phyloP scores from a whole-genome alignment of 2,329 filamentous ascomycete species.

The Fusarium staphyleae region DNA sequence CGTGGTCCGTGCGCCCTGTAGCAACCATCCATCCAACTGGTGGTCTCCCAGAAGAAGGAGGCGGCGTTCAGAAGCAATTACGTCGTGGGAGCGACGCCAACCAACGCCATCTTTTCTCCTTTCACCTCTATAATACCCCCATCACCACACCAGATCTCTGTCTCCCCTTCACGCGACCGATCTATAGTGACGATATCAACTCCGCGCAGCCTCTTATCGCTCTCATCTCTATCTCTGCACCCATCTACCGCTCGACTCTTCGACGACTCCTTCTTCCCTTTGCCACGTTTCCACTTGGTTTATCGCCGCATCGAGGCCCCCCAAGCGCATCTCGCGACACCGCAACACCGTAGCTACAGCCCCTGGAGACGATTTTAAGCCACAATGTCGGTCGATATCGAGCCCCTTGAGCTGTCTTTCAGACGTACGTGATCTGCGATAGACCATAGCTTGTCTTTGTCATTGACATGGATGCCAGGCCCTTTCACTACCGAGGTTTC shows the following conservation, averaged over 20 bases:
- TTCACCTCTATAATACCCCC: conserved; percentile 22
- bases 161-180: conserved; percentile 21
- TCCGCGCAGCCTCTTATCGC: conserved; percentile 13
- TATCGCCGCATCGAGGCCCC: conserved; percentile 13
- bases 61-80: conserved; percentile 31
- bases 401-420: conserved; percentile 91
- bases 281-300: conserved; percentile 40
- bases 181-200: conserved; percentile 8
- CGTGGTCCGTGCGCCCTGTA: conserved; percentile 31
- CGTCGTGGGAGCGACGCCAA: conserved; percentile 21
- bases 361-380: conserved; percentile 10
- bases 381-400: conserved; percentile 93
- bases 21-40: conserved; percentile 16
- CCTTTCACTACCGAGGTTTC: conserved; percentile 72
- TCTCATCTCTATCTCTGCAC: conserved; percentile 20
- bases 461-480: conserved; percentile 53
- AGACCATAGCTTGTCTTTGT: conserved; percentile 13
- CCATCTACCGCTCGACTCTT: conserved; percentile 6
- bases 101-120: conserved; percentile 28
- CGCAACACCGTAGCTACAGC: conserved; percentile 13
- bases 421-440: conserved; percentile 69
- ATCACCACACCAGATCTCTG: conserved; percentile 15
- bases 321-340: conserved; percentile 35
- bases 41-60: neutral
- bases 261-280: conserved; percentile 18